These are phyloP conservation scores for Fagus crenata DNA, from an alignment of 306 rosid genomes.

Conservation along the genomic window DNA sequence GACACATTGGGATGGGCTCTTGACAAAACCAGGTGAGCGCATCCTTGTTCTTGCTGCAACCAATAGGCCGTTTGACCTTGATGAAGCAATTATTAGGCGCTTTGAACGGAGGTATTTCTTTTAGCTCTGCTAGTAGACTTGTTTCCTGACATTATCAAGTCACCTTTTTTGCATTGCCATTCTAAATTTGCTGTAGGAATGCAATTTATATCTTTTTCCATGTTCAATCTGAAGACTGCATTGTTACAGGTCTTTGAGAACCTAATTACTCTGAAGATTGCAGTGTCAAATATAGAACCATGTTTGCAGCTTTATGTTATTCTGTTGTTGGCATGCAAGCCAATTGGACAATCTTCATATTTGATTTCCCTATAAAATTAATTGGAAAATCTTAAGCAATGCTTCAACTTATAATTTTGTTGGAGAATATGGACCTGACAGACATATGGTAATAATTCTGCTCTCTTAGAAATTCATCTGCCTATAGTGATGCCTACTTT, in stretches of 20 bases:
- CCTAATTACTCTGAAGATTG: background rate
- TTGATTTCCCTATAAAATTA: background rate
- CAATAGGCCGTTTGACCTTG: constrained; percentile 93
- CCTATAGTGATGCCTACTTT: background rate
- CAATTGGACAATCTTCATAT: background rate
- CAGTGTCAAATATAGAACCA: background rate
- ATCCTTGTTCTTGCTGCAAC: constrained; percentile 98
- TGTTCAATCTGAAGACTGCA: background rate
- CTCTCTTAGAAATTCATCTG: background rate
- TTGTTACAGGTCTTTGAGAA: background rate
- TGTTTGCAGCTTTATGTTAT: background rate
- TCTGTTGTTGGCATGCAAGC: background rate
- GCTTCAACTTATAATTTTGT: background rate
- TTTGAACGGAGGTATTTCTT: constrained; percentile 75
- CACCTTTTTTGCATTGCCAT: constrained; percentile 12
- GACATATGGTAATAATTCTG: background rate
- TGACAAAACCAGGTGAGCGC: constrained; percentile 69
- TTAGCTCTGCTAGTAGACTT: background rate
- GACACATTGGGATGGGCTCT: constrained; percentile 94
- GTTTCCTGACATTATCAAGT: background rate
- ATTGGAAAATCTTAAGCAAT: background rate
- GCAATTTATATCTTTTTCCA: background rate
- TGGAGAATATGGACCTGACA: background rate
- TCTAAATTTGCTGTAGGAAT: background rate
- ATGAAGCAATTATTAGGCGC: constrained; percentile 95